Evolutionary conservation across 805 yeast genomes (phyloP).

Genomic region (Starmera pachycereana): DNA sequence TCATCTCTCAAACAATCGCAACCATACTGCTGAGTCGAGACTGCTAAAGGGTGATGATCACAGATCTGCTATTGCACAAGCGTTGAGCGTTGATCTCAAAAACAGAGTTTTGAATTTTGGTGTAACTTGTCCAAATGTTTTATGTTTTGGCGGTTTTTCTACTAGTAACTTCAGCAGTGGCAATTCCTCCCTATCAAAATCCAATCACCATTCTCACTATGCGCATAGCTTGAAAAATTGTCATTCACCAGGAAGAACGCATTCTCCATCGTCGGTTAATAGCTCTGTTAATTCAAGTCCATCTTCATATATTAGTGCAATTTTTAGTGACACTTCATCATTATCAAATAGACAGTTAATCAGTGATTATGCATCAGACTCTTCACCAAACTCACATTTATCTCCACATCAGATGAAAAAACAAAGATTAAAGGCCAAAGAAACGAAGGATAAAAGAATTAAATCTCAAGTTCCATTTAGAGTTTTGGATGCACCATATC

Average conservation of each 20-base stretch:
- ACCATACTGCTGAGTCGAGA: not conserved
- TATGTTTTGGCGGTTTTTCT: too few species aligned
- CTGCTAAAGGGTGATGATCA: slow-evolving; percentile 15
- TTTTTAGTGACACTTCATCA: too few species aligned
- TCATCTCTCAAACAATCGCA: not conserved
- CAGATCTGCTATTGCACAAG: slow-evolving; percentile 35
- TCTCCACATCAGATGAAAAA: not conserved
- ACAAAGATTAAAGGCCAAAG: not conserved
- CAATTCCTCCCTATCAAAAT: too few species aligned
- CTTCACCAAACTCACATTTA: slow-evolving; percentile 1
- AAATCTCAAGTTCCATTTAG: slow-evolving; percentile 34
- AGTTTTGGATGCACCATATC: slow-evolving; percentile 58
- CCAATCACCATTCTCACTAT: too few species aligned
- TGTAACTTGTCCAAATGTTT: not conserved
- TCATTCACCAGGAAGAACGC: too few species aligned
- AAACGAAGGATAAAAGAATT: slow-evolving; percentile 18
- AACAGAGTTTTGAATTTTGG: slow-evolving; percentile 31
- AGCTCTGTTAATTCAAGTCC: too few species aligned
- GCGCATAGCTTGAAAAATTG: too few species aligned
- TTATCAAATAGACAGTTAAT: too few species aligned
- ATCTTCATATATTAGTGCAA: too few species aligned
- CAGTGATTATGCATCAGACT: not conserved
- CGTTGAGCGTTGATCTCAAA: slow-evolving; percentile 33
- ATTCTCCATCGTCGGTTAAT: too few species aligned
- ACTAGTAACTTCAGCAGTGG: too few species aligned